Evolutionary conservation across 805 yeast species (phyloP), one percentile per base, ranked within the genome.

Genomic region (Candida koratica): DNA sequence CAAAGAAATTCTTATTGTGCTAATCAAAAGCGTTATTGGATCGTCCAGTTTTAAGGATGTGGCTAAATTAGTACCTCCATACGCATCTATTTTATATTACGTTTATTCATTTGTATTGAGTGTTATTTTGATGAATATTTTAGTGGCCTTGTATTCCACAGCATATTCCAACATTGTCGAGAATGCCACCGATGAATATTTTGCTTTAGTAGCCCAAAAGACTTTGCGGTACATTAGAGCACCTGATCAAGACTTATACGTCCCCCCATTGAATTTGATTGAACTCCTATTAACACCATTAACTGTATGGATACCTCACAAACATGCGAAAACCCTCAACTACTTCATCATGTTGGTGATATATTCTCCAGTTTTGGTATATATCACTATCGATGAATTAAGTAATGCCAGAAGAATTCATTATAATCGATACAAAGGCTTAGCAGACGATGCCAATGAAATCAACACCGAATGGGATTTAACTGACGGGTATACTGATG

Each of bases 181-280:
- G 31, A 84, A 86, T 62, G 87, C 95, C 1, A 76, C 81, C 13
- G 86, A 84, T 52, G 95, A 87, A 55, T 87, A 81, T 53, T 73
- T 86, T 66, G 94, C 94, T 0, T 70, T 85, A 36, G 84, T 84
- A 46, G 84, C 95, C 4, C 83, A 83, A 43, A 85, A 87, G 65
- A 85, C 94, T 0, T 69, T 87, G 47, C 71, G 89, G 43, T 87
- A 83, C 54, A 78, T 86, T 36, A 71, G 96, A 48, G 95, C 95
- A 0, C 96, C 96, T 0, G 96, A 87, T 61, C 81, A 78, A 39
- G 78, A 83, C 51, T 83, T 86, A 26, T 87, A 77, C 54, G 88
- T 85, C 17, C 90, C 96, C 4, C 96, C 96, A 4, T 70, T 85
- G 45, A 87, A 87, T 55, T 55, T 87, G 46, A 59, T 87, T 36